Conservation (phyloP, 495 filamentous ascomycete species). For the Neurospora sublineolata region DNA sequence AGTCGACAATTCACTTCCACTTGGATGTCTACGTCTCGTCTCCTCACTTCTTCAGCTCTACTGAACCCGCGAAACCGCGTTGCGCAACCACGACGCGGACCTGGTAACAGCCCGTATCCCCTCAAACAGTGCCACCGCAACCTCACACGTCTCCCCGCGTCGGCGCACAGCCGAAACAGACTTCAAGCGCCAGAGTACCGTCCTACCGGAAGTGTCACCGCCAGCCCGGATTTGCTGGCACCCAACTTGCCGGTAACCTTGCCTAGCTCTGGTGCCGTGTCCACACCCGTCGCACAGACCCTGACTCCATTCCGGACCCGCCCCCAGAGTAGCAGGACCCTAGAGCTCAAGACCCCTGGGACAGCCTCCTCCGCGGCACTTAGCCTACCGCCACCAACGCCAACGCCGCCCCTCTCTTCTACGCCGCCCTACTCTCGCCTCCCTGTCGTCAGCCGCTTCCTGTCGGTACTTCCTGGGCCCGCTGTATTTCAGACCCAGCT, state of each 20-base stretch:
- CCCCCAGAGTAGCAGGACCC: not conserved
- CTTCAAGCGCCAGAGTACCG: slow-evolving; percentile 2
- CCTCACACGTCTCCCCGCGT: not conserved
- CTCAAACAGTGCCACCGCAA: not conserved
- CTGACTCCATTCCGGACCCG: not conserved
- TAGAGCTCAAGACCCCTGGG: not conserved
- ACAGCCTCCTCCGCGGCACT: not conserved
- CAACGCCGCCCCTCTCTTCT: not conserved
- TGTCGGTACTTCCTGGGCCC: not conserved
- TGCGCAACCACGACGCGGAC: not conserved
- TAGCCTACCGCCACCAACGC: not conserved
- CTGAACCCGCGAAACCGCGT: not conserved
- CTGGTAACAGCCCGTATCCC: not conserved
- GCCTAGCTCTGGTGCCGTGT: slow-evolving; percentile 11
- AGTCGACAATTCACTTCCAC: not conserved
- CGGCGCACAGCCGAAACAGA: not conserved
- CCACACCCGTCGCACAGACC: slow-evolving; percentile 18
- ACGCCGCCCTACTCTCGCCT: not conserved
- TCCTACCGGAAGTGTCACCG: not conserved
- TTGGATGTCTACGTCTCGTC: not conserved
- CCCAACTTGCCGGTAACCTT: slow-evolving; percentile 18
- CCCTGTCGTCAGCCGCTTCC: not conserved
- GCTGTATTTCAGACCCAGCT: not conserved
- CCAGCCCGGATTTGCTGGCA: slow-evolving; percentile 11
- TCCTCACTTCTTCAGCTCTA: not conserved